Conservation (phyloP, 805 yeast species). For the Komagataella populi region DNA sequence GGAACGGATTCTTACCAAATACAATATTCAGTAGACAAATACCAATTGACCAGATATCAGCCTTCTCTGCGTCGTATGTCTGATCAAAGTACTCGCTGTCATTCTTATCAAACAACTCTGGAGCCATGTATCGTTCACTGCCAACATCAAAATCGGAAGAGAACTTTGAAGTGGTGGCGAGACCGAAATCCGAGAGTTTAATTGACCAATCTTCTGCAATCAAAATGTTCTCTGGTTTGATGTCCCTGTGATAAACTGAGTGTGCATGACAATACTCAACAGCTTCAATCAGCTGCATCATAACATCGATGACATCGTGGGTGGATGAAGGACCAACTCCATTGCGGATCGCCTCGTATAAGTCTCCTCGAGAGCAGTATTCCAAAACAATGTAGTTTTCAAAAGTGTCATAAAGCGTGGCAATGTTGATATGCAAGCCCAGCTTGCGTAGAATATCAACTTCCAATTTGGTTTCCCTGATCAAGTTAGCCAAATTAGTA, state of each 20-base stretch:
- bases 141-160: conserved; percentile 30
- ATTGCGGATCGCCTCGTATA: conserved; percentile 39
- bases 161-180: conserved; percentile 27
- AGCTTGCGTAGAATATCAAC: conserved; percentile 25
- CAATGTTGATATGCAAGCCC: conserved; percentile 38
- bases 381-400: conserved; percentile 45
- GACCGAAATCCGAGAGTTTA: conserved; percentile 67
- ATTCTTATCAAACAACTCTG: conserved; percentile 21
- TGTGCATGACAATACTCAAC: conserved; percentile 38
- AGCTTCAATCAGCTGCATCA: conserved; percentile 35
- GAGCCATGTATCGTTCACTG: conserved; percentile 49
- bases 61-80: conserved; percentile 25
- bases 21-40: conserved; percentile 33
- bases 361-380: conserved; percentile 52
- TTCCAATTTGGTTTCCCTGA: conserved; percentile 50
- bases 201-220: conserved; percentile 35
- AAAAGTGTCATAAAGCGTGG: conserved; percentile 43
- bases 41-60: conserved; percentile 46
- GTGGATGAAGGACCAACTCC: conserved; percentile 13
- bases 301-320: conserved; percentile 16
- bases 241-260: conserved; percentile 57
- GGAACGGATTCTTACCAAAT: conserved; percentile 41
- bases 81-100: conserved; percentile 1
- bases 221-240: conserved; percentile 61
- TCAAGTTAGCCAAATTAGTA: conserved; percentile 12